Base-by-base conservation (phyloP, 192 early-diverging fungal species). In the Haplosporangium gracile region DNA sequence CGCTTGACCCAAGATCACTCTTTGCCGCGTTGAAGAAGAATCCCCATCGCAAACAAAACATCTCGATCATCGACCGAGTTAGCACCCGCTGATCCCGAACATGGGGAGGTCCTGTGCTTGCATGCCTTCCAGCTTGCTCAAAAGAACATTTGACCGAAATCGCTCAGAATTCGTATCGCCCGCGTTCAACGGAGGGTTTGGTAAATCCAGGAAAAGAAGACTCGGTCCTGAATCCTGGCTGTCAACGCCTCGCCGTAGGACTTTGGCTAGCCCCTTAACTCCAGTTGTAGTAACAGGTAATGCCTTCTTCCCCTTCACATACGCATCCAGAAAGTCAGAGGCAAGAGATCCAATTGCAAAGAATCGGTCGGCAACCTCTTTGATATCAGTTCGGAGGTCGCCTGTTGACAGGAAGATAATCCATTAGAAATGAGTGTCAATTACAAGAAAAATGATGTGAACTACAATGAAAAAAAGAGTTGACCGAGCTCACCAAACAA, bases 141-240 rank as follows among this genome's bases (percentile, higher is more conserved):
- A n/a, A n/a, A n/a, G 73, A 29, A 74, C 51, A 22, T 74, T 74
- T 7, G 73, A 74, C 18, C 36, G 73, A 55, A 55, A 55, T 36
- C 73, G 2, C 73, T 55, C 51, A 57, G 73, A 51, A 36, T 57
- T 20, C 13, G 34, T 1, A 1, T 77, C 76, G 39, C 13, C 69
- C 39, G 34, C 18, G 4, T 38, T 16, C 15, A n/a, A 55, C 32
- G 73, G 49, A 55, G 42, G 71, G 39, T 5, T n/a, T 45, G 73
- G 73, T 74, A 74, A 55, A 74, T 55, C 49, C 68, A 77, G 36
- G 57, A 74, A 74, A 18, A 74, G 73, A 74, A 74, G 73, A 42
- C 26, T 74, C 29, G 49, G 34, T 20, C 71, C 32, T 36, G 51
- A 24, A 36, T 57, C 73, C 73, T 74, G 26, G 26, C 24, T 72